These are phyloP conservation scores for Microcera coccophila DNA, from an alignment of 2,329 filamentous ascomycete species.

Conservation along the genomic window DNA sequence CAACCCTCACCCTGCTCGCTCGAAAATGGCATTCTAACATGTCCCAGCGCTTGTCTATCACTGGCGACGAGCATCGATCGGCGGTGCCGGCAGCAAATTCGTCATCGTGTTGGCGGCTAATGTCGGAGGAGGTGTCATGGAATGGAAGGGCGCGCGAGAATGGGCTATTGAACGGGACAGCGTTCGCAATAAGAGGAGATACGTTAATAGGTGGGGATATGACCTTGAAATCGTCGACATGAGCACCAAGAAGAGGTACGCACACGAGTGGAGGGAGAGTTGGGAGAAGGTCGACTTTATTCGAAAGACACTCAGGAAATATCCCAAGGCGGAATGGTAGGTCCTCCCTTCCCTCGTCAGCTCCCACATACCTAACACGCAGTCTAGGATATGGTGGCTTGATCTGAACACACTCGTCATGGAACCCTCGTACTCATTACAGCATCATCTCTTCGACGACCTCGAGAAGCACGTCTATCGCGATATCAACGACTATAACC, in stretches of 20 bases:
- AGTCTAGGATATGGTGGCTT: constrained; percentile 95
- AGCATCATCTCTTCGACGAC: constrained; percentile 83
- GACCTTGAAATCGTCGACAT: constrained; percentile 95
- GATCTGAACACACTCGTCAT: constrained; percentile 98
- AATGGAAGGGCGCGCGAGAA: constrained; percentile 95
- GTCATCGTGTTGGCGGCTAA: constrained; percentile 94
- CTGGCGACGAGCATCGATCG: constrained; percentile 68
- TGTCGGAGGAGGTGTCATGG: constrained; percentile 94
- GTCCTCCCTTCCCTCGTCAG: constrained; percentile 28
- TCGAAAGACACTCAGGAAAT: constrained; percentile 83
- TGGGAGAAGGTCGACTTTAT: constrained; percentile 99
- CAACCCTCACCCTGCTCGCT: background rate
- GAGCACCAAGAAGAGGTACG: constrained; percentile 97
- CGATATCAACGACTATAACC: constrained; percentile 95
- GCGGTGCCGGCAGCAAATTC: constrained; percentile 84
- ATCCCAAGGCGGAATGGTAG: constrained; percentile 94
- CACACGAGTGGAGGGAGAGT: constrained; percentile 97
- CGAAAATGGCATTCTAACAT: constrained; percentile 1
- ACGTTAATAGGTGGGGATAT: constrained; percentile 85
- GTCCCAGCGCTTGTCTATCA: constrained; percentile 48
- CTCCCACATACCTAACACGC: constrained; percentile 10
- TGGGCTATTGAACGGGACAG: constrained; percentile 98
- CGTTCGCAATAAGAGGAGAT: constrained; percentile 89
- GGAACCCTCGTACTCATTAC: constrained; percentile 88
- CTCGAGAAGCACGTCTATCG: constrained; percentile 75